Evolutionary conservation across 2,329 filamentous ascomycete species (phyloP).

Genomic region (Zasmidium cellare): DNA sequence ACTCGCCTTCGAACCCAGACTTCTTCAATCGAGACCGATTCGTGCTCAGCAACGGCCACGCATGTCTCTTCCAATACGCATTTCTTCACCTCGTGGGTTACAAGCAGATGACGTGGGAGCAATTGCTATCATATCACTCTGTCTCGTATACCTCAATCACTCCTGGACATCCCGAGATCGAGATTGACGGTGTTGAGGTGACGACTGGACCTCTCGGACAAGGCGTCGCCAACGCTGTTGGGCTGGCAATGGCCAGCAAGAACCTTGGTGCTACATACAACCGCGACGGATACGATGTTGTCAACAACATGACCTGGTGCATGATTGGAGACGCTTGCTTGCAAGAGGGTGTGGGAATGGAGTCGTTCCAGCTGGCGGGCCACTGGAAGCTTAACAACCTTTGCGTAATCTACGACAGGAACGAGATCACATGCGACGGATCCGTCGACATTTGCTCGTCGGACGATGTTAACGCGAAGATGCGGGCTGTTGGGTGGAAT

Average conservation of each 20-base stretch:
- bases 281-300: conserved; percentile 47
- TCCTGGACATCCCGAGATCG: conserved; percentile 55
- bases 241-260: conserved; percentile 60
- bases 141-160: conserved; percentile 49
- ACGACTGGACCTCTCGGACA: conserved; percentile 62
- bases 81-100: conserved; percentile 55
- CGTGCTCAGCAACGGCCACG: conserved; percentile 62
- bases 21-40: conserved; percentile 66
- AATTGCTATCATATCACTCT: conserved; percentile 57
- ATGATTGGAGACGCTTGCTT: conserved; percentile 61
- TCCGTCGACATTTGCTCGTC: conserved; percentile 53
- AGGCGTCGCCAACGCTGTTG: conserved; percentile 60
- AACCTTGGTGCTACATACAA: conserved; percentile 58
- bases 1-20: conserved; percentile 54
- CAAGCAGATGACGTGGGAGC: conserved; percentile 56
- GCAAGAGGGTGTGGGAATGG: conserved; percentile 59
- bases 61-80: conserved; percentile 57
- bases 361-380: conserved; percentile 58
- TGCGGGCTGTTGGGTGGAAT: conserved; percentile 57
- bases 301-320: conserved; percentile 56
- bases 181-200: conserved; percentile 59
- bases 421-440: conserved; percentile 61
- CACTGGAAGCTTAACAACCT: conserved; percentile 58
- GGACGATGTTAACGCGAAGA: conserved; percentile 59
- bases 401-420: conserved; percentile 60